Base-by-base conservation (phyloP, 179 eudicot species). In the Patellifolia procumbens region DNA sequence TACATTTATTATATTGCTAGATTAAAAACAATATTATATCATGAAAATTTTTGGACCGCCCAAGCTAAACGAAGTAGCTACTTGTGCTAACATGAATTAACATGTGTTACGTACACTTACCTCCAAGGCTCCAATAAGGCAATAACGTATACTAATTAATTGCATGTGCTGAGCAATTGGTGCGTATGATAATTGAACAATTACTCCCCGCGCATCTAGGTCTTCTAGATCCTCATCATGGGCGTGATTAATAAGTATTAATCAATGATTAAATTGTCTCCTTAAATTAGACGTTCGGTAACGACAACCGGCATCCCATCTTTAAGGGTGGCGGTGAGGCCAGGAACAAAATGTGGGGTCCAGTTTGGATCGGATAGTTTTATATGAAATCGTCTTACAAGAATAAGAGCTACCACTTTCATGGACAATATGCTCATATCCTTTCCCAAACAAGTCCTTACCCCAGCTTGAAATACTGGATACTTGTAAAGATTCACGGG, bases 391-490 rank as follows among this genome's bases (percentile, higher is more conserved):
- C 72, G 74, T 35, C 83, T 48, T 0, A 90, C 58, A 10, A 92
- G 37, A 2, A 88, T 55, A 17, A 86, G 17, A 4, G 84, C 91
- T 9, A 91, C 91, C 0, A 79, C 73, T 49, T 91, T 89, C 85
- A 91, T 88, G 56, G 85, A 79, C 59, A 86, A 63, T 26, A 90
- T 16, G 0, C 94, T 93, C 79, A 92, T 77, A 17, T 92, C 97
- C 56, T 89, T 92, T 5, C 97, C 97, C 71, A 92, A 64, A 65
- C 97, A 92, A 59, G 87, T 89, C 82, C 97, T 82, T 9, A 80
- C 71, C 32, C 97, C 97, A 29, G 84, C 97, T 32, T 92, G 97
- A 52, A 92, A 92, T 1, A 92, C 93, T 32, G 96, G 91, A 72
- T 86, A 89, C 68, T 83, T 89, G 55, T 80, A 92, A 1, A 88